phyloP scores from a whole-genome alignment of 2,329 filamentous ascomycete genomes.

The Chrysoporthe deuterocubensis region DNA sequence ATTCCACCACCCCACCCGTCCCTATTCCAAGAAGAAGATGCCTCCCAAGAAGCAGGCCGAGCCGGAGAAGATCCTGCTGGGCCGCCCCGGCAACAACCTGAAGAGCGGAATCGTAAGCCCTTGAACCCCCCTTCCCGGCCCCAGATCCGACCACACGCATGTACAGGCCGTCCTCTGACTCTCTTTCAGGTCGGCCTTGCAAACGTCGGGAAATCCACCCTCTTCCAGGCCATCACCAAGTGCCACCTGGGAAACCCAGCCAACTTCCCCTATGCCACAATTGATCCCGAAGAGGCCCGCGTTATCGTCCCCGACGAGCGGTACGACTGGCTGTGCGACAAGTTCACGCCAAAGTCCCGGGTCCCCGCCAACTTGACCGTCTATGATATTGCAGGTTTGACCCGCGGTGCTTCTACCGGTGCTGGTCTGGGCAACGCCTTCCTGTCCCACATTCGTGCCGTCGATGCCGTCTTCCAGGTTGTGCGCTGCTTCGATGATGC shows the following conservation, averaged over 20 bases:
- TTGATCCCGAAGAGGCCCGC: conserved; percentile 96
- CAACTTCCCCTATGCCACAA: conserved; percentile 99
- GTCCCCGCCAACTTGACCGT: conserved; percentile 98
- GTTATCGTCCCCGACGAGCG: conserved; percentile 96
- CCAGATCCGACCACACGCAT: conserved; percentile 23
- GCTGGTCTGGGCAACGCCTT: conserved; percentile 97
- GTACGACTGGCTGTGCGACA: conserved; percentile 92
- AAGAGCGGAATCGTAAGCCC: conserved; percentile 95
- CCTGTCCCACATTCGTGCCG: conserved; percentile 96
- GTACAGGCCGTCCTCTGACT: conserved; percentile 43
- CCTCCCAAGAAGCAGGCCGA: conserved; percentile 90
- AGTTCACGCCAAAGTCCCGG: conserved; percentile 96
- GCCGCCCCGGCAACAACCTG: conserved; percentile 94
- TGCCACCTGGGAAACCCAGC: conserved; percentile 96
- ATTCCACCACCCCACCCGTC: conserved; percentile 53
- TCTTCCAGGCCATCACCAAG: conserved; percentile 99
- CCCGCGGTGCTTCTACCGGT: conserved; percentile 93
- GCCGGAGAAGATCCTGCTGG: conserved; percentile 95
- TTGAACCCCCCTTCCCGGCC: conserved; percentile 28
- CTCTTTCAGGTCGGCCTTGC: conserved; percentile 84
- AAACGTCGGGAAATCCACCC: conserved; percentile 98
- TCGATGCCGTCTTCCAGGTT: conserved; percentile 97
- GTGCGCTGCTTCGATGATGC: conserved; percentile 98
- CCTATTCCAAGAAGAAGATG: conserved; percentile 74
- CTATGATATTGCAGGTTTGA: conserved; percentile 98